Percentiles rank a stretch among this genome's conserved stretches.
Conservation (phyloP, 176 grass and related monocot genomes). For the Oryza officinalis region DNA sequence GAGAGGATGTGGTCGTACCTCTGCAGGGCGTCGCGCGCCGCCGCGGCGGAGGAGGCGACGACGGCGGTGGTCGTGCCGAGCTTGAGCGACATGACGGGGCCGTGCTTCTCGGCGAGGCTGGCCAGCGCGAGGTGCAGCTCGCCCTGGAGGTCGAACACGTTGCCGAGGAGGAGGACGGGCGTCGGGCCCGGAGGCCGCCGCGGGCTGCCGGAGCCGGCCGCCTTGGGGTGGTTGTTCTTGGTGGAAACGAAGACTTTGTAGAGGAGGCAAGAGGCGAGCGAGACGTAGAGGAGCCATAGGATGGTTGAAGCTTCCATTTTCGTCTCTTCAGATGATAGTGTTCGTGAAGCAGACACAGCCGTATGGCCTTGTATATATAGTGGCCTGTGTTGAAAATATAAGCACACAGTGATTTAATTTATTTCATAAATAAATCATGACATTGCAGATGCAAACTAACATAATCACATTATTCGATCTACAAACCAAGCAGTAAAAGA, state of each 20-base stretch:
- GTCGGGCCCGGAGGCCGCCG: constrained; percentile 44
- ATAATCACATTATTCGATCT: too few species aligned
- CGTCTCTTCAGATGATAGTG: not conserved
- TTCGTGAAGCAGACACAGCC: too few species aligned
- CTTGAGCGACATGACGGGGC: constrained; percentile 59
- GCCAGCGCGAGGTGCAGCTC: constrained; percentile 57
- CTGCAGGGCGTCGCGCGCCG: constrained; percentile 52
- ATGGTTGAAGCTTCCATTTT: constrained; percentile 42
- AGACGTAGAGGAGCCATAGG: constrained; percentile 38
- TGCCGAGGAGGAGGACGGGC: constrained; percentile 49
- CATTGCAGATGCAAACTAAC: too few species aligned
- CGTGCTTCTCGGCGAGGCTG: constrained; percentile 40
- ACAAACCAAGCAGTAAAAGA: too few species aligned
- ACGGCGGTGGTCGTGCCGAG: constrained; percentile 44
- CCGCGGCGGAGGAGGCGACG: constrained; percentile 49
- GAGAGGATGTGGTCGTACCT: constrained; percentile 50
- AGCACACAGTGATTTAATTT: too few species aligned
- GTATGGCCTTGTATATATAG: too few species aligned
- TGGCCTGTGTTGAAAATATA: too few species aligned
- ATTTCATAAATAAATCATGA: too few species aligned
- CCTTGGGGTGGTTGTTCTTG: not conserved
- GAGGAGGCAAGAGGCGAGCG: constrained; percentile 34
- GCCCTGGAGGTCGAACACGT: constrained; percentile 41
- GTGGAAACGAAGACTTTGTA: constrained; percentile 30
- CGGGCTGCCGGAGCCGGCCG: not conserved